Conservation (phyloP, 75 land plant species). For the Picea sitchensis region DNA sequence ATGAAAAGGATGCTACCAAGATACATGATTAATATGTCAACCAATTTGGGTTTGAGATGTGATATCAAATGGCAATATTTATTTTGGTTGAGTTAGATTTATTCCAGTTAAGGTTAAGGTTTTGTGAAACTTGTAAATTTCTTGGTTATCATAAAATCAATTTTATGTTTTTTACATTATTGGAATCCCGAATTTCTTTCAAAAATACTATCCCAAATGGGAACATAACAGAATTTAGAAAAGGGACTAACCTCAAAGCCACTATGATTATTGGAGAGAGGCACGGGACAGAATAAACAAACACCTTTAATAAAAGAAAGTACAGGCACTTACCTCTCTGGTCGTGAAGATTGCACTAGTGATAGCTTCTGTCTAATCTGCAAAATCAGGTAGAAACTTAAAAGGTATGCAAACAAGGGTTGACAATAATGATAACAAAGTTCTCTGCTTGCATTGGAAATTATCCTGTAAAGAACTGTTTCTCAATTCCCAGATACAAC, state of each 20-base stretch:
- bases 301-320: background rate
- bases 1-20: too few relatives aligned
- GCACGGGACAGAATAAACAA: background rate
- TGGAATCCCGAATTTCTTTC: background rate
- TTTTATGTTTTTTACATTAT: background rate
- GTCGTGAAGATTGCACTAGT: background rate
- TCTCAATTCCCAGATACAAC: background rate
- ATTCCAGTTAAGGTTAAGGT: too few relatives aligned
- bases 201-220: background rate
- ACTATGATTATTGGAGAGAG: too few relatives aligned
- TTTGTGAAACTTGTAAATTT: too few relatives aligned
- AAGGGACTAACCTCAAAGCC: background rate
- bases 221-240: background rate
- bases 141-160: background rate
- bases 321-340: background rate
- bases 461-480: background rate
- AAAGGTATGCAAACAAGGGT: background rate
- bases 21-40: too few relatives aligned
- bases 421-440: background rate
- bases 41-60: too few relatives aligned
- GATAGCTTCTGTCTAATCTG: conserved; percentile 3
- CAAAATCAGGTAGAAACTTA: background rate
- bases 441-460: background rate
- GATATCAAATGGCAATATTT: too few relatives aligned
- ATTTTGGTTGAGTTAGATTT: too few relatives aligned